Conservation (phyloP, 1,284 basidiomycete genomes). For the Ceratobasidium theobromae region DNA sequence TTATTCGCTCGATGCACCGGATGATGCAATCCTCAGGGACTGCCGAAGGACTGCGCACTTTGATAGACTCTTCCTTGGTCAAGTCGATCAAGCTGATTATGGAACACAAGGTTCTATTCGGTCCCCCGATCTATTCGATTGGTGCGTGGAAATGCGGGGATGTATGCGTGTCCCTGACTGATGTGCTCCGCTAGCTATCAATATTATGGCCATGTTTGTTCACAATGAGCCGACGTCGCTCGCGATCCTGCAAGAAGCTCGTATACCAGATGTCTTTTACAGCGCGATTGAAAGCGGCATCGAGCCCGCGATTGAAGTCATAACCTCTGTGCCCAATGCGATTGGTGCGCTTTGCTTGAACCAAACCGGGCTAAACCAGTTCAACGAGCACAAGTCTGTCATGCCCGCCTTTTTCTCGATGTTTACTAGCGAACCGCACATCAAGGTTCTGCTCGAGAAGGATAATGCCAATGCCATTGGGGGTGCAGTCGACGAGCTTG, state of each 20-base stretch:
- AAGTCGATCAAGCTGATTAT: constrained; percentile 89
- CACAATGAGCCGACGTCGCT: constrained; percentile 99
- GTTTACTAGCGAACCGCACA: constrained; percentile 82
- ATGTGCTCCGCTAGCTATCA: constrained; percentile 68
- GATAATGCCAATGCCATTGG: constrained; percentile 91
- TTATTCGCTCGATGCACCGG: constrained; percentile 90
- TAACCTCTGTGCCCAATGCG: constrained; percentile 93
- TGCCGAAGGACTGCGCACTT: constrained; percentile 88
- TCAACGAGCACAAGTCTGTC: constrained; percentile 73
- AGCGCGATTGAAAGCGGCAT: constrained; percentile 79
- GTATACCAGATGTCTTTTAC: constrained; percentile 89
- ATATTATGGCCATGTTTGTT: constrained; percentile 96
- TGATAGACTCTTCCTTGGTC: constrained; percentile 89
- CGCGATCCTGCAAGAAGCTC: constrained; percentile 87
- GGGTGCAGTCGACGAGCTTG: constrained; percentile 89
- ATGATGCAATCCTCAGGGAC: constrained; percentile 97
- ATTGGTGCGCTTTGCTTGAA: constrained; percentile 96
- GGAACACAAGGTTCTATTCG: constrained; percentile 79
- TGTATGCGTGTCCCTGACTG: constrained; percentile 2
- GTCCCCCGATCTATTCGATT: constrained; percentile 80
- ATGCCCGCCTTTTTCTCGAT: constrained; percentile 84
- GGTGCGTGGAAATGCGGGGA: constrained; percentile 50
- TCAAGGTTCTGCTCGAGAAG: constrained; percentile 88
- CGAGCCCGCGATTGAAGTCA: constrained; percentile 87
- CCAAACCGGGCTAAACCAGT: constrained; percentile 81